Evolutionary conservation across 1,284 basidiomycete species (phyloP).

Genomic region (Farysia itapuensis): DNA sequence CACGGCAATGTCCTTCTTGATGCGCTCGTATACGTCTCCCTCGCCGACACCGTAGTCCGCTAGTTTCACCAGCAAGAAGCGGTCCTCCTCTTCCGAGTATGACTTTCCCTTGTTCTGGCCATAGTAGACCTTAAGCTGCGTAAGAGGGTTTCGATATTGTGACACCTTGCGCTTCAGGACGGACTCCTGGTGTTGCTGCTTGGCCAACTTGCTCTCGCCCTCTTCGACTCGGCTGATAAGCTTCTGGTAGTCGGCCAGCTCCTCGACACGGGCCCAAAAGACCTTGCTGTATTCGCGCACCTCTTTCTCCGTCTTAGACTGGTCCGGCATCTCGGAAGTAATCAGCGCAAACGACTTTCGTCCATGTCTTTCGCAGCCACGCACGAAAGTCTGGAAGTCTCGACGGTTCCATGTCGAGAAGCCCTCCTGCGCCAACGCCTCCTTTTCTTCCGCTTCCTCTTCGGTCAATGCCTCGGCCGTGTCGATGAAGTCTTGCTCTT

Average conservation of each 20-base stretch:
- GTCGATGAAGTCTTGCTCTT: slow-evolving; percentile 78
- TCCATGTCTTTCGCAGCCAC: slow-evolving; percentile 81
- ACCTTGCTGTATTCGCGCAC: slow-evolving; percentile 79
- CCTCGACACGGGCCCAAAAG: slow-evolving; percentile 87
- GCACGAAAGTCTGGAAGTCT: slow-evolving; percentile 89
- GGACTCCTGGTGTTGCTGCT: slow-evolving; percentile 47
- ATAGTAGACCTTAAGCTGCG: slow-evolving; percentile 54
- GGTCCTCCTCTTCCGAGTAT: slow-evolving; percentile 94
- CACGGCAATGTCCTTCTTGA: slow-evolving; percentile 93
- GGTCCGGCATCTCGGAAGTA: slow-evolving; percentile 72
- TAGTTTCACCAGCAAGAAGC: slow-evolving; percentile 87
- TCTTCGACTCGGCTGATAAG: slow-evolving; percentile 54
- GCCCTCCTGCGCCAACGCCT: slow-evolving; percentile 44
- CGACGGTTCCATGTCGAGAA: slow-evolving; percentile 67
- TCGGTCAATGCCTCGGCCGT: slow-evolving; percentile 64
- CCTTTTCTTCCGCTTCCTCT: slow-evolving; percentile 76
- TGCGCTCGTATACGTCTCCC: slow-evolving; percentile 91
- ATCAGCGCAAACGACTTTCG: slow-evolving; percentile 78
- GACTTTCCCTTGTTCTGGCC: slow-evolving; percentile 73
- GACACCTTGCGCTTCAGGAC: slow-evolving; percentile 43
- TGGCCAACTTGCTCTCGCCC: slow-evolving; percentile 50
- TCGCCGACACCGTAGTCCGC: slow-evolving; percentile 87
- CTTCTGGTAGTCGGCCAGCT: slow-evolving; percentile 64
- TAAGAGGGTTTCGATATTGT: slow-evolving; percentile 37
- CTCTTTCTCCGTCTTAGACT: slow-evolving; percentile 73